Evolutionary conservation across 2,329 filamentous ascomycete genomes (phyloP), one percentile per base, ranked within the genome.

Genomic region (Cercospora zeae-maydis): DNA sequence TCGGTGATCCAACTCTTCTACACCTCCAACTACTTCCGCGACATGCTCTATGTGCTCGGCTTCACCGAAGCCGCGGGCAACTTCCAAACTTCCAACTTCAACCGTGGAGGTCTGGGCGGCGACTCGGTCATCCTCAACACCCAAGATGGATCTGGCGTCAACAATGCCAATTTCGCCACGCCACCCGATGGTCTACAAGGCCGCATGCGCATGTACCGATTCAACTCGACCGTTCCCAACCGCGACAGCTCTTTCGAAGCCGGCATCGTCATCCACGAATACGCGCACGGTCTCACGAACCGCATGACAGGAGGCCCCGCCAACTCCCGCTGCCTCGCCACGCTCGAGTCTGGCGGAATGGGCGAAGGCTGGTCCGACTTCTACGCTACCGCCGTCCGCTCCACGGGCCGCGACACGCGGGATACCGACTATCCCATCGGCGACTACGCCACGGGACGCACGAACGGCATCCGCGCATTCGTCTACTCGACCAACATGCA

Each of bases 1-100:
- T 84, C 84, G 0, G 76, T 84, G 57, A 80, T 83, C 0, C 85
- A 87, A 73, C 79, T 86, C 4, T 87, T 85, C 75, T 87, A 87
- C 76, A 85, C 83, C 0, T 77, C 80, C 34, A 86, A 87, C 76
- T 78, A 76, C 34, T 86, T 83, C 73, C 85, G 87, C 68, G 85
- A 87, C 61, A 71, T 87, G 0, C 78, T 87, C 9, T 82, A 86
- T 67, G 71, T 75, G 5, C 80, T 87, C 0, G 84, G 85, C 4
- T 87, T 87, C 73, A 82, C 76, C 36, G 84, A 87, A 72, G 72
- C 67, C 0, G 84, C 85, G 0, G 84, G 84, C 5, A 87, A 87
- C 74, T 87, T 87, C 72, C 80, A 87, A 74, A 69, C 74, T 58
- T 82, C 84, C 76, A 86, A 86, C 76, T 79, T 82, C 64, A 81